Evolutionary conservation across 2,329 filamentous ascomycete genomes (phyloP), one percentile per base, ranked within the genome.

Genomic region (Arthrinium puccinioides): DNA sequence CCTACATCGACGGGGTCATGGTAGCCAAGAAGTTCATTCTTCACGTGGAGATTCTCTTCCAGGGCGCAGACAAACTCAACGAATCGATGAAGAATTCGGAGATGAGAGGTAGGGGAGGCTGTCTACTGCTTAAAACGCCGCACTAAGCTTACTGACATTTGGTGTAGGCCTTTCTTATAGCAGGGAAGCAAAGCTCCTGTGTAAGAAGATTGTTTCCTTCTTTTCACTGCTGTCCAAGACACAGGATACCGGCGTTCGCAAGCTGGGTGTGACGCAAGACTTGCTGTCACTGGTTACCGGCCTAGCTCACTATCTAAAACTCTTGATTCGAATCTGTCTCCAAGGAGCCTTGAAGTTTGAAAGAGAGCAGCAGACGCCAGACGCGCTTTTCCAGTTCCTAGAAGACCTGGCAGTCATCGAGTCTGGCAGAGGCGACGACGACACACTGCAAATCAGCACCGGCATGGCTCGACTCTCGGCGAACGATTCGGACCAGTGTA

Each of bases 151-250:
- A 16, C 40, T 54, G 48, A 49, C 44, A 39, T 47, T 48, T 37
- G 51, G 33, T 27, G 28, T 24, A 85, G 88, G 85, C 44, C 73
- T 98, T 43, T 87, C 88, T 9, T 98, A 97, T 57, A 84, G 85
- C 14, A 81, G 92, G 52, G 92, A 98, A 66, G 86, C 92, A n/a
- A 98, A 98, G 63, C 72, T 98, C 35, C 76, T 98, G n/a, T 98
- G 92, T 70, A 98, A 98, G 64, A 98, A 98, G 63, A 94, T 98
- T 38, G 92, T 98, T 6, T 87, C 90, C 19, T 98, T 98, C 69
- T 98, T 98, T 60, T 88, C 88, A 10, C 69, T 98, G 14, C 72
- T 98, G 8, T 94, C 90, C 6, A 95, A 95, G 60, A 92, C 89
- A 2, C 90, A 97, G 56, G 89, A 96, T 54, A 87, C 82, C 8